Conservation (phyloP, 1,139 yeast species). For the Nakaseomyces kungkrabaensis region DNA sequence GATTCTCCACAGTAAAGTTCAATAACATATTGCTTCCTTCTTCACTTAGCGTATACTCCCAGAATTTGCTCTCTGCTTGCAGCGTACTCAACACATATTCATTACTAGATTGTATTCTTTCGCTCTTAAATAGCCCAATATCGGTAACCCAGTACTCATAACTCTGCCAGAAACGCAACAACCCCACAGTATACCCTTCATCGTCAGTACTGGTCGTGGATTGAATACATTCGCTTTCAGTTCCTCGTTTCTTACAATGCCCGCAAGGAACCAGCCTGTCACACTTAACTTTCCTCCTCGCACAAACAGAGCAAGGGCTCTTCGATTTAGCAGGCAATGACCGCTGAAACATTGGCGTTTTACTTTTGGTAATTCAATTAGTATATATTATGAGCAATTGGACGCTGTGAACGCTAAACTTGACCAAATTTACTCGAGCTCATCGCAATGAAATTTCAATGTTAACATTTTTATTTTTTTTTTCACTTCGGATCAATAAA, state of each 20-base stretch:
- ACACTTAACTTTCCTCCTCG: slow-evolving; percentile 26
- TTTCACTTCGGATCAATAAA: neutral
- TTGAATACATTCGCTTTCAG: slow-evolving; percentile 20
- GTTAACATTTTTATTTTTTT: neutral
- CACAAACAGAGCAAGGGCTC: slow-evolving; percentile 22
- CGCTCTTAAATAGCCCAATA: slow-evolving; percentile 19
- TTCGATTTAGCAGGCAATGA: slow-evolving; percentile 5
- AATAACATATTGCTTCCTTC: slow-evolving; percentile 20
- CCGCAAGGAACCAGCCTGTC: slow-evolving; percentile 28
- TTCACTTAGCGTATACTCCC: neutral
- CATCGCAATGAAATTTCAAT: neutral
- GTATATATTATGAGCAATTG: too few species aligned
- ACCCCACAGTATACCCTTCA: slow-evolving; percentile 8
- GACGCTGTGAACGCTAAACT: too few species aligned
- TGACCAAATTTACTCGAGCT: neutral
- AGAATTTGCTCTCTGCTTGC: neutral
- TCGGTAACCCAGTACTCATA: slow-evolving; percentile 26
- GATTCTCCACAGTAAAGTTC: slow-evolving; percentile 24
- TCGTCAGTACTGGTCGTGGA: slow-evolving; percentile 5
- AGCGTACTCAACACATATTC: neutral
- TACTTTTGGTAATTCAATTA: too few species aligned
- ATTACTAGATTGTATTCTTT: neutral
- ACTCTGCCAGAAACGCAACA: slow-evolving; percentile 21
- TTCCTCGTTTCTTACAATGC: slow-evolving; percentile 25
- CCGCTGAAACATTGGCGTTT: neutral